Base-by-base conservation (phyloP, 257 asterid genomes). In the Solanum peruvianum region DNA sequence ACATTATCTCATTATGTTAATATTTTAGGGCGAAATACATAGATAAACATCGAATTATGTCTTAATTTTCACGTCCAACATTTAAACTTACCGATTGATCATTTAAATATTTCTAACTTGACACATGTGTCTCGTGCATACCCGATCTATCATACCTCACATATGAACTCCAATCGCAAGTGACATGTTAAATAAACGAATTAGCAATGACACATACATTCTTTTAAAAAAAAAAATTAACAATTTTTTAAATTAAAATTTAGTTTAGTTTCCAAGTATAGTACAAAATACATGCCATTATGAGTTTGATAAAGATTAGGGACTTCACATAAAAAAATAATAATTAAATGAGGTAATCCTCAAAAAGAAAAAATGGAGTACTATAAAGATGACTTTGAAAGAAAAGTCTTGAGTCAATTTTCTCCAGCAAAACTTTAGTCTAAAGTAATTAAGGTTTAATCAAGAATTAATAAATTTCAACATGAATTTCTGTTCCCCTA, bases 331-430 rank as follows among this genome's bases (percentile, higher is more conserved):
- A 7, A 77, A 12, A 0, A 12, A 0, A 41, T 12, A 73, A 11
- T 2, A 12, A 23, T 18, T 3, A 41, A 42, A 78, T 2, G 62
- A 78, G 25, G 9, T 25, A 25, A 77, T 44, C 14, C 25, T 73
- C 18, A 73, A 37, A 72, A 18, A 3, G 35, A 72, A 25, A 37
- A 25, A 42, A 77, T 14, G 9, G 7, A 78, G 41, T 5, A 45
- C 27, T 3, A 45, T 78, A 78, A 78, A 15, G 15, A 45, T 45
- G 84, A 77, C 64, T 77, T 71, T 13, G n/a, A 11, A 73, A 76
- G 58, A 77, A 44, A 44, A 78, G 84, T 25, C 66, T 78, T 9
- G 41, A 31, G 66, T 78, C 84, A 78, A 78, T 25, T 78, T 78
- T 78, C 41, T 9, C 9, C 25, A 44, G 14, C 42, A 45, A 45